These are phyloP conservation scores for Arabidopsis arenosa DNA, from an alignment of 345 rosid species.

Conservation along the genomic window DNA sequence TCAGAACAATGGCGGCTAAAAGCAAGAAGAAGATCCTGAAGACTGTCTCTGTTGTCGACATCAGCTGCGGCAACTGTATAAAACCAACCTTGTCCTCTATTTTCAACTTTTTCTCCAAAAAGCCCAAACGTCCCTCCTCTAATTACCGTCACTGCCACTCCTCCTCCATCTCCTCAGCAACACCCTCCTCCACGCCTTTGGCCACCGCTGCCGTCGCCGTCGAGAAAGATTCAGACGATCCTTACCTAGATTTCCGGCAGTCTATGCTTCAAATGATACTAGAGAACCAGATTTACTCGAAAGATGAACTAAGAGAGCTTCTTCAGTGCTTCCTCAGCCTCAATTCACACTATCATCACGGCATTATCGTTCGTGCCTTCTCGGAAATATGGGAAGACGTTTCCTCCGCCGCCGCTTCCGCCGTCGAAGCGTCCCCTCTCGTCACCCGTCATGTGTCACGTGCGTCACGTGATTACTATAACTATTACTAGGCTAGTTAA, in stretches of 20 bases:
- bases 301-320: constrained; percentile 75
- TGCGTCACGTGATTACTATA: constrained; percentile 35
- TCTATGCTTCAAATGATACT: constrained; percentile 98
- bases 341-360: constrained; percentile 72
- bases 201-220: constrained; percentile 67
- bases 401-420: constrained; percentile 18
- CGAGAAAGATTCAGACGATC: constrained; percentile 94
- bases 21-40: constrained; percentile 53
- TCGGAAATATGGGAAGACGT: constrained; percentile 91
- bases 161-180: constrained; percentile 30
- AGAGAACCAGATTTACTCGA: constrained; percentile 82
- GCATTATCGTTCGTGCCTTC: constrained; percentile 75
- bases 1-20: constrained; percentile 49
- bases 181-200: constrained; percentile 43
- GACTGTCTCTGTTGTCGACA: constrained; percentile 59
- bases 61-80: constrained; percentile 61
- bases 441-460: constrained; percentile 14
- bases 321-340: constrained; percentile 79
- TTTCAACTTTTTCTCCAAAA: constrained; percentile 52
- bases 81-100: constrained; percentile 54
- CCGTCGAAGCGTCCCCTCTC: constrained; percentile 25
- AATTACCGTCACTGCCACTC: constrained; percentile 32
- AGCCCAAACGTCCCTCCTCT: constrained; percentile 28
- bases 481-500: constrained; percentile 14
- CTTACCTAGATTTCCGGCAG: constrained; percentile 82